Base-by-base conservation (phyloP, 2,329 filamentous ascomycete species). In the Cladorrhinum sp. region DNA sequence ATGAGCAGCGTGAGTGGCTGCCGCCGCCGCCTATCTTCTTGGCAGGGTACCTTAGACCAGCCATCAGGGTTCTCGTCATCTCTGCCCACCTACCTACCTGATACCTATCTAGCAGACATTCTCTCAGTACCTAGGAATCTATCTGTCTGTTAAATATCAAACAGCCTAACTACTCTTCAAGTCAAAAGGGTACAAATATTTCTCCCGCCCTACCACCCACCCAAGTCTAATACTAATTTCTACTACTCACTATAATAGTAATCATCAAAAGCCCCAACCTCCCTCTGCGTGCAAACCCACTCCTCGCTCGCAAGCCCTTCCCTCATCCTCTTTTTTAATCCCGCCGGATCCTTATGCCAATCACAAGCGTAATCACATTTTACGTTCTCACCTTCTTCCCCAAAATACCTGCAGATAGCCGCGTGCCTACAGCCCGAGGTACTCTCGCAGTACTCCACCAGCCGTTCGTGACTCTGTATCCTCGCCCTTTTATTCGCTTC, bases 401-500 rank as follows among this genome's bases (percentile, higher is more conserved):
- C 90, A 75, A 95, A 96, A 70, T 95, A 93, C 54, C 81, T 81
- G 65, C 85, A 87, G 58, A 96, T 91, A 23, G 87, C 73, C 52
- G 83, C 81, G 70, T 98, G 93, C 52, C 92, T 83, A 70, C 93
- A 98, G 10, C 77, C 77, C 10, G 78, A 79, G 0, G 86, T 89
- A 59, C 85, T 84, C 74, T 98, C 93, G 72, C 93, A 96, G 71
- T 96, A 97, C 9, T 84, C 77, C 1, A 93, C 84, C 16, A 98
- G 78, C 25, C 86, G 82, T 61, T 85, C 79, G 23, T 92, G 79
- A 64, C 88, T 91, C 67, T 83, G 79, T 16, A 85, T 73, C 62
- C 87, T 80, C 7, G 84, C 81, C 59, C 81, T 72, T 64, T 73
- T 72, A 55, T 80, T 77, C 62, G 68, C 66, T 18, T 55, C 49